A percentile compares a stretch with the other conserved stretches of the same genome.
Evolutionary conservation across 371 early-diverging fungal species (phyloP).

Genomic region (Syncephalastrum contaminatum): DNA sequence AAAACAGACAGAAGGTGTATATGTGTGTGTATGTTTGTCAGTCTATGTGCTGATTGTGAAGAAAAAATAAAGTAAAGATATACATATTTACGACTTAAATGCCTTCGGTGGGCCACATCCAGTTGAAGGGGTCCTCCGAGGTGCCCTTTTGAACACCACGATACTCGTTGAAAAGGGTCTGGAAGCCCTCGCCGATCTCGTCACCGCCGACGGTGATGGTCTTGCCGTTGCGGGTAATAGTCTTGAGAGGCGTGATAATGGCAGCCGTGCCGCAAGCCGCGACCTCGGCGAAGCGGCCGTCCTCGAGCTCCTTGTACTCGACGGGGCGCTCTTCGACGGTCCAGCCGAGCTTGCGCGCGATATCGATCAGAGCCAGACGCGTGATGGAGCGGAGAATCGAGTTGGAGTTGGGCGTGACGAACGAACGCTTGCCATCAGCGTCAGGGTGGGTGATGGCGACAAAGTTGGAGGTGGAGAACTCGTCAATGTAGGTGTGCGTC

Average conservation of each 20-base stretch:
- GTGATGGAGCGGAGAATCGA: constrained; percentile 75
- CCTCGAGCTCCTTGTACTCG: constrained; percentile 55
- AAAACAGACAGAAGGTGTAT: no score
- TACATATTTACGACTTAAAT: constrained; percentile 26
- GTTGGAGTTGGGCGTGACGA: constrained; percentile 70
- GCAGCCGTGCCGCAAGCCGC: constrained; percentile 82
- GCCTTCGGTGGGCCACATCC: constrained; percentile 78
- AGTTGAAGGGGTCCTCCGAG: constrained; percentile 58
- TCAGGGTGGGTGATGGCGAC: constrained; percentile 63
- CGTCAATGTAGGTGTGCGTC: constrained; percentile 69
- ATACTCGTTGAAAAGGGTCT: constrained; percentile 56
- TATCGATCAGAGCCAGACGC: constrained; percentile 65
- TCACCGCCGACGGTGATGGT: constrained; percentile 37
- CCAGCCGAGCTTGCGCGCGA: constrained; percentile 71
- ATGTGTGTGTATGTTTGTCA: no score
- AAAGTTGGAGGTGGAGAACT: constrained; percentile 84
- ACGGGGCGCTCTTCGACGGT: constrained; percentile 59
- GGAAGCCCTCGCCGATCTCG: constrained; percentile 59
- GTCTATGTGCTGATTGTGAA: no score
- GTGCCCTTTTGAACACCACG: constrained; percentile 71
- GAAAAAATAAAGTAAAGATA: no score
- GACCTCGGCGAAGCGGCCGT: constrained; percentile 66
- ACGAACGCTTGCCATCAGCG: constrained; percentile 52
- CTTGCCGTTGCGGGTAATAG: constrained; percentile 61
- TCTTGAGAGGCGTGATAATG: constrained; percentile 74